Evolutionary conservation across 306 rosid genomes (phyloP).

Genomic region (Dryas drummondii): DNA sequence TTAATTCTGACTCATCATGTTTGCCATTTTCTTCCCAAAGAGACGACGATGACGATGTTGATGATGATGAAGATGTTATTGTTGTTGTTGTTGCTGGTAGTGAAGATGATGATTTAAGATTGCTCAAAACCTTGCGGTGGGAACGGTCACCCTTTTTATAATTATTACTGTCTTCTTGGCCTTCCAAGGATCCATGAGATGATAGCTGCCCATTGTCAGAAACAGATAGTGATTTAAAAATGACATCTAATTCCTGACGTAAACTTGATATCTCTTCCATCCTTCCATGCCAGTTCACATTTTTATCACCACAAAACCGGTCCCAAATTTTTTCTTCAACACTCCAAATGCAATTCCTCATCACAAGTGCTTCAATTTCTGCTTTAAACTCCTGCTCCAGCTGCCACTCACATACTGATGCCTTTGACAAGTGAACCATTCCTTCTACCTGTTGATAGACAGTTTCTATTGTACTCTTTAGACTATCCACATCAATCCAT

Average conservation of each 20-base stretch:
- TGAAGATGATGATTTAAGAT: conserved; percentile 10
- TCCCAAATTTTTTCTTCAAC: conserved; percentile 47
- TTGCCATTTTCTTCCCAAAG: conserved; percentile 65
- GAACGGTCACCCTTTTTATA: conserved; percentile 45
- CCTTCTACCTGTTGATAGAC: conserved; percentile 41
- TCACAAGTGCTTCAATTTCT: conserved; percentile 65
- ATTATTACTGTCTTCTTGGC: conserved; percentile 47
- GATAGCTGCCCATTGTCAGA: conserved; percentile 57
- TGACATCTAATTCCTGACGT: conserved; percentile 60
- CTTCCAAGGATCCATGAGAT: conserved; percentile 72
- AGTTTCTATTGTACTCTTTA: conserved; percentile 41
- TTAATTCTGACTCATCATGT: conserved; percentile 44
- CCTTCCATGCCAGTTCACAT: conserved; percentile 44
- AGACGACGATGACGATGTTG: conserved; percentile 26
- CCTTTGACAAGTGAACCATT: conserved; percentile 39
- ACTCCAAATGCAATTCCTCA: conserved; percentile 47
- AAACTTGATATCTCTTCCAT: conserved; percentile 58
- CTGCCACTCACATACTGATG: conserved; percentile 57
- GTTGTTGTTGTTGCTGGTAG: background rate
- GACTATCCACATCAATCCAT: conserved; percentile 48
- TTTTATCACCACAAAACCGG: conserved; percentile 34
- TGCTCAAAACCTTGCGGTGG: conserved; percentile 43
- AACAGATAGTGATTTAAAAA: conserved; percentile 50
- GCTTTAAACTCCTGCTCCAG: conserved; percentile 63
- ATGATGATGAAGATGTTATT: background rate